These are phyloP conservation scores for Paraphaeosphaeria sporulosa DNA, from an alignment of 2,329 filamentous ascomycete genomes.

Conservation along the genomic window DNA sequence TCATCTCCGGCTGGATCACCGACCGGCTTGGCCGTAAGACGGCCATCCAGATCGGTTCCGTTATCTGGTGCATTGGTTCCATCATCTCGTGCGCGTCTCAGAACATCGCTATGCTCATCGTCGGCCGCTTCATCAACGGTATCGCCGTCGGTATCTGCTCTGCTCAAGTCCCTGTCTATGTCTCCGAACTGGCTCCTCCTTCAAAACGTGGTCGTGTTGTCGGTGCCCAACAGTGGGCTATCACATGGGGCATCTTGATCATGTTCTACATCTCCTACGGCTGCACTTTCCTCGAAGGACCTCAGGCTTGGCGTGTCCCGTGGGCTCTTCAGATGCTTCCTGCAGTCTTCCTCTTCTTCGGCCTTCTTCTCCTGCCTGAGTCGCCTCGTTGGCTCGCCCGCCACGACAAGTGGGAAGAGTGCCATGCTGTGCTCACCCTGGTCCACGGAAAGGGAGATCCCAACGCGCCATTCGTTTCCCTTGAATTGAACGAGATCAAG, in stretches of 20 bases:
- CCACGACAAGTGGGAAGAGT: constrained; percentile 56
- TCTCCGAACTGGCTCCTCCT: constrained; percentile 70
- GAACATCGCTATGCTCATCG: constrained; percentile 74
- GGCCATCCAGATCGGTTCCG: constrained; percentile 61
- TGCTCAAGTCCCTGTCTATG: constrained; percentile 73
- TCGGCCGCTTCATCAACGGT: constrained; percentile 75
- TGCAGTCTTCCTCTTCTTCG: constrained; percentile 51
- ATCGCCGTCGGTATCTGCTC: constrained; percentile 77
- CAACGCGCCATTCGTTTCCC: constrained; percentile 69
- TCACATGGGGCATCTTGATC: constrained; percentile 66
- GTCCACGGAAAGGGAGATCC: constrained; percentile 65
- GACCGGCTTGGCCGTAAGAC: constrained; percentile 64
- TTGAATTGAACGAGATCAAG: constrained; percentile 76
- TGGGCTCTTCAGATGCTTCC: constrained; percentile 51
- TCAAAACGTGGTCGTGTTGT: constrained; percentile 70
- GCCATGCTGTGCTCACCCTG: constrained; percentile 50
- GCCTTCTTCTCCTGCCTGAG: constrained; percentile 59
- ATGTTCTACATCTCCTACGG: constrained; percentile 49
- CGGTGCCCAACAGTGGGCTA: constrained; percentile 76
- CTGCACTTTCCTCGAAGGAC: constrained; percentile 42
- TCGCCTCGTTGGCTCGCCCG: constrained; percentile 56
- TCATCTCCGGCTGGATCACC: constrained; percentile 66
- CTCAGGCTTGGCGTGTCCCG: constrained; percentile 46
- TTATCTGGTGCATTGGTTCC: constrained; percentile 66
- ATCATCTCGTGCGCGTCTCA: constrained; percentile 69